A percentile compares a stretch with the other conserved stretches of the same genome.
phyloP scores from a whole-genome alignment of 1,139 yeast species.

The Debaryomyces psychrophilus region DNA sequence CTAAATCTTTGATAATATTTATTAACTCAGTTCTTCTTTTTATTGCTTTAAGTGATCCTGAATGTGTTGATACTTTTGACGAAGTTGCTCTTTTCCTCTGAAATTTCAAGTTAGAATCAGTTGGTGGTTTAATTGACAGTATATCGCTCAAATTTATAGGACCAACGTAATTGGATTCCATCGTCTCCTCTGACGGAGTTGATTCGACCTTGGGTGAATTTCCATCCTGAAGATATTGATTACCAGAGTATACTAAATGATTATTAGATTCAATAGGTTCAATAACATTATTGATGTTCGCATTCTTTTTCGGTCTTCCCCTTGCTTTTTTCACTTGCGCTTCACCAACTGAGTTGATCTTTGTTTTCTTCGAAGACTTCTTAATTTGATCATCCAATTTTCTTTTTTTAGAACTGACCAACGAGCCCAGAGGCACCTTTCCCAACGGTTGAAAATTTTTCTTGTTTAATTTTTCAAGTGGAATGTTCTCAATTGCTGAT shows the following conservation, averaged over 20 bases:
- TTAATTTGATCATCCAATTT: conserved; percentile 16
- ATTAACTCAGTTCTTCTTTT: conserved; percentile 40
- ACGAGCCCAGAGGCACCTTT: conserved; percentile 27
- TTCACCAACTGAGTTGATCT: conserved; percentile 3
- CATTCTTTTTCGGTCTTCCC: conserved; percentile 11
- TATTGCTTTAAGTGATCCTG: conserved; percentile 26
- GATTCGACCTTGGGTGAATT: neutral
- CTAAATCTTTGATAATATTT: conserved; percentile 39
- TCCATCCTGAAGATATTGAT: neutral
- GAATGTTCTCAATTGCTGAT: conserved; percentile 12
- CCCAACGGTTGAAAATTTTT: conserved; percentile 26
- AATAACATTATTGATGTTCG: neutral
- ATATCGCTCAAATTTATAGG: conserved; percentile 1
- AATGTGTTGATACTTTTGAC: conserved; percentile 3
- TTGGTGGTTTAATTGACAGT: neutral
- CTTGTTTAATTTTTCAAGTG: conserved; percentile 24
- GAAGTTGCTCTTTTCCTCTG: conserved; percentile 8
- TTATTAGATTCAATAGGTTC: neutral
- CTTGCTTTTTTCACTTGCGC: conserved; percentile 10
- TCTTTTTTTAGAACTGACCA: conserved; percentile 23
- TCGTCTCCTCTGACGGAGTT: conserved; percentile 5
- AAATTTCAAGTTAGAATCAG: conserved; percentile 1
- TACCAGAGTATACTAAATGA: neutral
- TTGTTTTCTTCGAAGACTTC: conserved; percentile 13
- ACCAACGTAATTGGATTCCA: neutral